These are phyloP conservation scores for Lachancea quebecensis DNA, from an alignment of 805 yeast species.

Conservation along the genomic window DNA sequence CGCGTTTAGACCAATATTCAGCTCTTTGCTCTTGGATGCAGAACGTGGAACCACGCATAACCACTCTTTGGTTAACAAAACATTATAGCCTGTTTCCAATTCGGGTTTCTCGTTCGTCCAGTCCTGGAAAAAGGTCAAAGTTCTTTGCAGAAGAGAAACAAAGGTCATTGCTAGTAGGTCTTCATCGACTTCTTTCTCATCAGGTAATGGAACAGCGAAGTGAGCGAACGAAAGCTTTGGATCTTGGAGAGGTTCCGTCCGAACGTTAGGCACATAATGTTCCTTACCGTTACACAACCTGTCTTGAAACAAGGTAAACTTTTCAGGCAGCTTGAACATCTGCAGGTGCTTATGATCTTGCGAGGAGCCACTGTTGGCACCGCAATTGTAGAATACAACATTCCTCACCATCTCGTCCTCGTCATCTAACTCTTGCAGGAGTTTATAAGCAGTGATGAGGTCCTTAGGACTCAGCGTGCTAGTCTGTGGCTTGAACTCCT, in stretches of 20 bases:
- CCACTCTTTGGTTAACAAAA: slow-evolving; percentile 76
- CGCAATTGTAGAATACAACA: slow-evolving; percentile 85
- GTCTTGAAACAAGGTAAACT: slow-evolving; percentile 54
- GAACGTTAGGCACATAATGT: slow-evolving; percentile 47
- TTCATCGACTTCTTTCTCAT: slow-evolving; percentile 39
- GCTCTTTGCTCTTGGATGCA: slow-evolving; percentile 41
- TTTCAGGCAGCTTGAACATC: slow-evolving; percentile 62
- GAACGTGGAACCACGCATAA: slow-evolving; percentile 83
- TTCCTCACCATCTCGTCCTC: slow-evolving; percentile 40
- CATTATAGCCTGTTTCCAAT: slow-evolving; percentile 48
- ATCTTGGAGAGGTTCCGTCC: slow-evolving; percentile 55
- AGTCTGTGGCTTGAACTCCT: slow-evolving; percentile 62
- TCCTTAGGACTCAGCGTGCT: slow-evolving; percentile 69
- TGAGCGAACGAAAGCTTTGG: slow-evolving; percentile 72
- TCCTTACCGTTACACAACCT: slow-evolving; percentile 35
- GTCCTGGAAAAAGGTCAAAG: slow-evolving; percentile 59
- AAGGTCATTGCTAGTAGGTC: slow-evolving; percentile 63
- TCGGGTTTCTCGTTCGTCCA: slow-evolving; percentile 27
- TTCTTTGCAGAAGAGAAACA: slow-evolving; percentile 63
- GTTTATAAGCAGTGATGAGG: slow-evolving; percentile 48
- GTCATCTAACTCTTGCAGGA: slow-evolving; percentile 45
- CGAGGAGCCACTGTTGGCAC: slow-evolving; percentile 87
- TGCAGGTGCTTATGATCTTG: slow-evolving; percentile 92
- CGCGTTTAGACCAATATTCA: slow-evolving; percentile 61
- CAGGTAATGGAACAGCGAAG: slow-evolving; percentile 61